Conservation (phyloP, 164 flowering plant species). For the Stephania cephalantha region DNA sequence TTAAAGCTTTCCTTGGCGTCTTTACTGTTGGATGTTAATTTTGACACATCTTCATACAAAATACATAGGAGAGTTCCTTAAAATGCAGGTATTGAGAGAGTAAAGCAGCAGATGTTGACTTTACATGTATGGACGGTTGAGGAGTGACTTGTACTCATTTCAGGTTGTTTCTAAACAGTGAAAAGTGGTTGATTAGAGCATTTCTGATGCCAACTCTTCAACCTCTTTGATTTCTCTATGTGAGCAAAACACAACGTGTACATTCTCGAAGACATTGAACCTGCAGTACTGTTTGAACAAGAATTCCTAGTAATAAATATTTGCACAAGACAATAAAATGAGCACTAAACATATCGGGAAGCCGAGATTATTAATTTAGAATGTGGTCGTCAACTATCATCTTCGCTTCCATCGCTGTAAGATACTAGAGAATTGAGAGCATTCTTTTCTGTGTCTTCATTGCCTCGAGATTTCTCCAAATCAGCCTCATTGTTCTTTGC, state of each 20-base stretch:
- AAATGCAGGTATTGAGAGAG: too few species aligned
- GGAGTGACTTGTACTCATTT: conserved; percentile 6
- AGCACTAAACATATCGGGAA: too few species aligned
- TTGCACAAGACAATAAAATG: too few species aligned
- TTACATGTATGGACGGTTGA: background rate
- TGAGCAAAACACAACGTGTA: background rate
- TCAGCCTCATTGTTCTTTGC: too few species aligned
- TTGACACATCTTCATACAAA: background rate
- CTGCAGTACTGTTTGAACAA: too few species aligned
- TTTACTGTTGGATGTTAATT: background rate
- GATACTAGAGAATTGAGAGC: conserved; percentile 46
- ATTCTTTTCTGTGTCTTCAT: conserved; percentile 7
- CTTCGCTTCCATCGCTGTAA: conserved; percentile 91
- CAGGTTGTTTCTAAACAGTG: background rate
- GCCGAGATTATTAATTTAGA: background rate
- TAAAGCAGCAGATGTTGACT: too few species aligned
- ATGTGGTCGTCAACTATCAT: conserved; percentile 9
- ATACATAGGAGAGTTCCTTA: too few species aligned
- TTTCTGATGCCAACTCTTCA: conserved; percentile 2
- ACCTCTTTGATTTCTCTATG: background rate
- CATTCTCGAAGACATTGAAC: background rate
- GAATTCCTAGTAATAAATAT: too few species aligned
- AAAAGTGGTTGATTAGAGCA: conserved; percentile 3
- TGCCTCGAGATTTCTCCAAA: too few species aligned
- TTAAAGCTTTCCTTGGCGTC: background rate